Evolutionary conservation across 176 grass and related monocot species (phyloP).

Genomic region (Oryza officinalis): DNA sequence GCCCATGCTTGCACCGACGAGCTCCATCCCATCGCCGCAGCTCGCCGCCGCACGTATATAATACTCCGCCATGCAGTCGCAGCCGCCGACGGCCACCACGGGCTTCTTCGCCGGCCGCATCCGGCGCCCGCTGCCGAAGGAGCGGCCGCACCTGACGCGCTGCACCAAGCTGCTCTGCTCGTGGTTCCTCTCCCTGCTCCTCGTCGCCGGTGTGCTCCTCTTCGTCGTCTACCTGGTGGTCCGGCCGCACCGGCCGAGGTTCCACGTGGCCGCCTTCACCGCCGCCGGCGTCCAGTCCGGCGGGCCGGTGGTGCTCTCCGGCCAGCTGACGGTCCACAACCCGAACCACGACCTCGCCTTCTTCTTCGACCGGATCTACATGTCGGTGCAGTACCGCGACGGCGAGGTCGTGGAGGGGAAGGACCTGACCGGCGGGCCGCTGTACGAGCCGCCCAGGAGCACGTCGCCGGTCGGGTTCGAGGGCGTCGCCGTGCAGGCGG

Average conservation of each 20-base stretch:
- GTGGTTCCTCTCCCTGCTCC: slow-evolving; percentile 53
- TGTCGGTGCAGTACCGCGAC: slow-evolving; percentile 56
- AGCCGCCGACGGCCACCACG: slow-evolving; percentile 19
- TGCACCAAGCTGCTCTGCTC: slow-evolving; percentile 69
- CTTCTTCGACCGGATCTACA: slow-evolving; percentile 57
- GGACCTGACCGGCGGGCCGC: slow-evolving; percentile 40
- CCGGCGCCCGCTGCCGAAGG: slow-evolving; percentile 9
- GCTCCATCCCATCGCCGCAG: neutral
- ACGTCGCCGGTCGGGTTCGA: slow-evolving; percentile 46
- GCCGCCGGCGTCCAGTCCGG: slow-evolving; percentile 38
- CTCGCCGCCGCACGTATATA: neutral
- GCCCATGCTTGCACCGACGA: neutral
- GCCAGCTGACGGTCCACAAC: slow-evolving; percentile 61
- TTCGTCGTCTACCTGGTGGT: slow-evolving; percentile 76
- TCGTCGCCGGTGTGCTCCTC: slow-evolving; percentile 58
- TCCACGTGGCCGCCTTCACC: slow-evolving; percentile 66
- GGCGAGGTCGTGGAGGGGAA: slow-evolving; percentile 37
- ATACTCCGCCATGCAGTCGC: neutral
- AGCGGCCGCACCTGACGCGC: slow-evolving; percentile 46
- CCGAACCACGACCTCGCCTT: slow-evolving; percentile 67
- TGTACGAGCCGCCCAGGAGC: slow-evolving; percentile 64
- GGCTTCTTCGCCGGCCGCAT: neutral
- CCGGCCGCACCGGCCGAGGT: slow-evolving; percentile 82
- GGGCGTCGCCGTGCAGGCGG: slow-evolving; percentile 5
- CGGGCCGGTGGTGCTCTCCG: slow-evolving; percentile 29